phyloP scores from a whole-genome alignment of 768 basidiomycete species.

The Lentinula boryana region DNA sequence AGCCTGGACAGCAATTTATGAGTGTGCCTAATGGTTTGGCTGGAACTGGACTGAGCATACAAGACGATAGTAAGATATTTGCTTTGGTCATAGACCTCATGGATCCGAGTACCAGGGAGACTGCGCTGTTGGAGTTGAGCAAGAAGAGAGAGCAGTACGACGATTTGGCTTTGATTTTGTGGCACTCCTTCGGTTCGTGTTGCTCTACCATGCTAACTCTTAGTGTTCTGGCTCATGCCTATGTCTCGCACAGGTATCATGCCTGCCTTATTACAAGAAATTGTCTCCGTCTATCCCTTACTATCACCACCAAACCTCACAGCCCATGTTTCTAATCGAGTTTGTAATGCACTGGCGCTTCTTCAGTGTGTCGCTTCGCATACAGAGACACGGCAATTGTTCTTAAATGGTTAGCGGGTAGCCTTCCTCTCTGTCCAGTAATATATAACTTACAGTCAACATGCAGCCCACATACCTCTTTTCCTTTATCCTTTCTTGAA shows the following conservation, averaged over 20 bases:
- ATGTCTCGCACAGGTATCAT: slow-evolving; percentile 70
- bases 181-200: slow-evolving; percentile 90
- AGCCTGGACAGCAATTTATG: slow-evolving; percentile 35
- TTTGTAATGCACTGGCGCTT: slow-evolving; percentile 97
- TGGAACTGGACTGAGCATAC: slow-evolving; percentile 24
- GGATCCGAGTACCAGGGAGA: slow-evolving; percentile 79
- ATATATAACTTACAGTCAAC: slow-evolving; percentile 11
- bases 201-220: neutral
- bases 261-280: slow-evolving; percentile 95
- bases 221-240: neutral
- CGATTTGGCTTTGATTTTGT: slow-evolving; percentile 93
- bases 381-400: slow-evolving; percentile 90
- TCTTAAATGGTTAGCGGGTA: slow-evolving; percentile 71
- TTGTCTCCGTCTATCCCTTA: slow-evolving; percentile 95
- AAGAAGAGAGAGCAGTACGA: slow-evolving; percentile 99
- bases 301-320: slow-evolving; percentile 94
- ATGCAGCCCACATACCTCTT: slow-evolving; percentile 89
- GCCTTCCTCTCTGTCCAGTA: neutral
- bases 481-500: slow-evolving; percentile 99
- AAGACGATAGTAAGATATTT: slow-evolving; percentile 77
- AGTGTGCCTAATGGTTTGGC: slow-evolving; percentile 9
- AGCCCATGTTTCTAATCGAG: slow-evolving; percentile 96
- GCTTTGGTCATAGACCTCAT: slow-evolving; percentile 82
- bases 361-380: slow-evolving; percentile 98
- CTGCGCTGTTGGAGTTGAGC: slow-evolving; percentile 89